Evolutionary conservation across 2,329 filamentous ascomycete genomes (phyloP).

Genomic region (Pseudocercospora macadamiae): DNA sequence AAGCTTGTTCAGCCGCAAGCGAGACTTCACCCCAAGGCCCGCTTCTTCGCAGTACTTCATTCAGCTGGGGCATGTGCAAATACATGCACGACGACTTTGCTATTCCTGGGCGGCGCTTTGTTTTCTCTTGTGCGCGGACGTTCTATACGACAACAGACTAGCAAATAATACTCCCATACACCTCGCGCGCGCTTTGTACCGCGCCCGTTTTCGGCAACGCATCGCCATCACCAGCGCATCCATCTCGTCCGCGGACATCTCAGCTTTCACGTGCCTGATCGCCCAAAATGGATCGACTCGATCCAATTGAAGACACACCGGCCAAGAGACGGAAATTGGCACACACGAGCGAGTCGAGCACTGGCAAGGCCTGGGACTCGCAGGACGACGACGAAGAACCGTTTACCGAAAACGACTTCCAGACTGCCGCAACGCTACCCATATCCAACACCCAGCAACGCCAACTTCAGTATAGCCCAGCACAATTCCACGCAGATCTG

Average conservation of each 20-base stretch:
- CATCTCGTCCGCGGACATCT: slow-evolving; percentile 1
- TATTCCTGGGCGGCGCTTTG: slow-evolving; percentile 1
- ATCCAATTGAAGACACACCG: slow-evolving; percentile 40
- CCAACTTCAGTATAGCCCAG: slow-evolving; percentile 25
- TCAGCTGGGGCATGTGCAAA: no score
- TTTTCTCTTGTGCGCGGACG: not conserved
- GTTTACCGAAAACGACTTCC: slow-evolving; percentile 53
- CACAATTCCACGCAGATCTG: slow-evolving; percentile 30
- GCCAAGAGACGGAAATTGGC: slow-evolving; percentile 39
- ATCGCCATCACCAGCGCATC: slow-evolving; percentile 7
- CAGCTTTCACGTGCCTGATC: slow-evolving; percentile 12
- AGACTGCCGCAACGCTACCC: slow-evolving; percentile 48
- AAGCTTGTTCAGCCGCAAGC: slow-evolving; percentile 2
- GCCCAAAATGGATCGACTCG: slow-evolving; percentile 34
- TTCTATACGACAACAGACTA: not conserved
- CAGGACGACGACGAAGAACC: slow-evolving; percentile 53
- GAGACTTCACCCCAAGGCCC: not conserved
- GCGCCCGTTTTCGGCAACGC: slow-evolving; percentile 9
- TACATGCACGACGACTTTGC: not conserved
- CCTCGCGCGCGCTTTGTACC: slow-evolving; percentile 9
- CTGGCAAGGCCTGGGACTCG: slow-evolving; percentile 37
- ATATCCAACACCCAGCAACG: slow-evolving; percentile 32
- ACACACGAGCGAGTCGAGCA: slow-evolving; percentile 17
- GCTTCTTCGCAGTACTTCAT: not conserved
- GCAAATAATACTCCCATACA: slow-evolving; percentile 2